Conservation (phyloP, 345 rosid genomes). For the Nephelium lappaceum region DNA sequence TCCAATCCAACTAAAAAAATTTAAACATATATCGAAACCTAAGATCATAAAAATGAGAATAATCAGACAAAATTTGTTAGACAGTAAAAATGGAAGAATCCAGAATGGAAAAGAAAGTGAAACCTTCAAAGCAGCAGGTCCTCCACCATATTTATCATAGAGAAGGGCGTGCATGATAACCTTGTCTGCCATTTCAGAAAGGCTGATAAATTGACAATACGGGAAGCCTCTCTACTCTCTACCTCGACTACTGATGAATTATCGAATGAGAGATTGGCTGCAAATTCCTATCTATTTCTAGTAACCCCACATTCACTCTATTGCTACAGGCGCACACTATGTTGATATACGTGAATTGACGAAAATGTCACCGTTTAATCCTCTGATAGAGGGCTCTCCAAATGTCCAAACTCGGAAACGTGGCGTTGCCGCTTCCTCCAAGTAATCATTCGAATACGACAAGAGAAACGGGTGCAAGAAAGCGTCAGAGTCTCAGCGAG, state of each 20-base stretch:
- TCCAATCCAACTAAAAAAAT: background rate
- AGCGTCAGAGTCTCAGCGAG: too few species aligned
- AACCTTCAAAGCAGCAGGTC: conserved; percentile 52
- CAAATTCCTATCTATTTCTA: background rate
- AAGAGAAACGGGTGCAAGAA: too few species aligned
- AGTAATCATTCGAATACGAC: background rate
- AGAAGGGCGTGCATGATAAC: conserved; percentile 42
- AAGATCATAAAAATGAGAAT: background rate
- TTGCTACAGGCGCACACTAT: background rate
- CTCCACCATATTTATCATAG: conserved; percentile 47
- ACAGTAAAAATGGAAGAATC: background rate
- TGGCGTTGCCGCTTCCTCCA: background rate
- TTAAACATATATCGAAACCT: background rate
- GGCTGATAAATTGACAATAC: too few species aligned
- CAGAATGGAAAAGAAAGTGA: background rate
- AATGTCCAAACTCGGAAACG: background rate
- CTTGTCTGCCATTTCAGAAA: conserved; percentile 37
- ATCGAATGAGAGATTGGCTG: background rate
- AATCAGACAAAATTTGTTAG: background rate
- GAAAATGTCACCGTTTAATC: background rate
- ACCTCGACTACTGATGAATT: background rate
- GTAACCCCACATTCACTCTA: background rate
- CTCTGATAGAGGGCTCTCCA: too few species aligned
- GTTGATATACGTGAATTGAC: background rate
- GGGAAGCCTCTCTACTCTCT: too few species aligned